Conservation (phyloP, 2,329 filamentous ascomycete genomes). For the Ceratocystis alfenasii region DNA sequence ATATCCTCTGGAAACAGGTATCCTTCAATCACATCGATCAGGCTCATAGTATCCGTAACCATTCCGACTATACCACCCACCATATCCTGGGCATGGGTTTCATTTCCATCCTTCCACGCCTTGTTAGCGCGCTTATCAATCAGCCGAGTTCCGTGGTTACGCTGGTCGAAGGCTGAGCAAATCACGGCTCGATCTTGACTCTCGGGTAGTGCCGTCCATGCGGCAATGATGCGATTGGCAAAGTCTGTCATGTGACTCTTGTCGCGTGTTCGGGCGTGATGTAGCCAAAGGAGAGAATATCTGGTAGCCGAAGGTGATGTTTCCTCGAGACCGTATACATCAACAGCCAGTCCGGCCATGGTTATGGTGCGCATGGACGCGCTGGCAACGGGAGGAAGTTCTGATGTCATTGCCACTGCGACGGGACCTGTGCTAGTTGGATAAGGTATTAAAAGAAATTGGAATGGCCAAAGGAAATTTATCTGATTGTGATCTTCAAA, state of each 20-base stretch:
- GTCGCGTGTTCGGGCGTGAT: constrained; percentile 64
- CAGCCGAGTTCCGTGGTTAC: constrained; percentile 73
- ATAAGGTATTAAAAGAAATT: not conserved
- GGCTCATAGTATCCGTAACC: constrained; percentile 57
- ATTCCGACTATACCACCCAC: constrained; percentile 64
- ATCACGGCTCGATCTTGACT: constrained; percentile 49
- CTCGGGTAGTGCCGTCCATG: constrained; percentile 45
- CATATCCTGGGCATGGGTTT: constrained; percentile 82
- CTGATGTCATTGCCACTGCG: constrained; percentile 3
- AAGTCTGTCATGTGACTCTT: constrained; percentile 65
- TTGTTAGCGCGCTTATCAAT: constrained; percentile 59
- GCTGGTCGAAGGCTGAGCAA: constrained; percentile 77
- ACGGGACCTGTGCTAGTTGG: not conserved
- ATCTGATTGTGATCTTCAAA: not conserved
- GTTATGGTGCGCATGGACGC: constrained; percentile 55
- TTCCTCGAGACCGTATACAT: constrained; percentile 71
- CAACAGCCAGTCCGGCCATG: constrained; percentile 67
- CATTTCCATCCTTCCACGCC: constrained; percentile 64
- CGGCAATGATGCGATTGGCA: constrained; percentile 54
- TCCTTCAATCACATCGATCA: constrained; percentile 67
- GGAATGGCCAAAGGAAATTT: not conserved
- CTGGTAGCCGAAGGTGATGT: constrained; percentile 39
- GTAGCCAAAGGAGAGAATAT: constrained; percentile 77
- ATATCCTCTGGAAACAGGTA: constrained; percentile 52
- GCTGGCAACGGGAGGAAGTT: constrained; percentile 27